Conservation (phyloP, 805 yeast species). For the Metschnikowia matae region DNA sequence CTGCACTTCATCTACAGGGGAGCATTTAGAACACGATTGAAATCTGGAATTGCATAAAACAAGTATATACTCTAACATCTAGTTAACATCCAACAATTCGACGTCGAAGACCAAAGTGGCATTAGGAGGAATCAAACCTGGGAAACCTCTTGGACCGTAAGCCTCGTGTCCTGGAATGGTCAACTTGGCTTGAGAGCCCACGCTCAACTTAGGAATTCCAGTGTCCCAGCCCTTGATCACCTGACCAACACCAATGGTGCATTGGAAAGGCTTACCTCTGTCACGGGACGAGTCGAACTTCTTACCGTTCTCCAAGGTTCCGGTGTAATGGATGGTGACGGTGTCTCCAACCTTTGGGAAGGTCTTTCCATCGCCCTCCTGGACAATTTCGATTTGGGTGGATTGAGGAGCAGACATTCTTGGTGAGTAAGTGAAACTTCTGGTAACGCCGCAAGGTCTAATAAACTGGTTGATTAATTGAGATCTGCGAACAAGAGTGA, state of each 20-base stretch:
- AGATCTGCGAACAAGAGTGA: conserved; percentile 11
- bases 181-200: conserved; percentile 89
- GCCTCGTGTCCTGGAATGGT: conserved; percentile 93
- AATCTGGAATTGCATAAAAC: background rate
- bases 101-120: conserved; percentile 88
- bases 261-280: conserved; percentile 93
- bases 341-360: conserved; percentile 85
- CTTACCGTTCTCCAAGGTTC: conserved; percentile 92
- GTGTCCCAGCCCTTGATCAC: conserved; percentile 97
- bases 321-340: conserved; percentile 93
- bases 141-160: conserved; percentile 93
- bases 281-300: conserved; percentile 94
- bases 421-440: background rate
- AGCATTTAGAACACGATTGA: background rate
- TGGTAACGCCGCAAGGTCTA: conserved; percentile 5
- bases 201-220: conserved; percentile 86
- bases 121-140: conserved; percentile 94
- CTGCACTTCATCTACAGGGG: conserved; percentile 5
- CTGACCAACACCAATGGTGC: conserved; percentile 91
- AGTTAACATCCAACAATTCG: conserved; percentile 59
- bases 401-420: conserved; percentile 39
- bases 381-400: conserved; percentile 40
- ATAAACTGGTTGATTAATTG: conserved; percentile 9
- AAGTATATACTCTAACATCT: conserved; percentile 7
- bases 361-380: conserved; percentile 76